Evolutionary conservation across 2,329 filamentous ascomycete species (phyloP).

Genomic region (Fusarium tanahbumbuense): DNA sequence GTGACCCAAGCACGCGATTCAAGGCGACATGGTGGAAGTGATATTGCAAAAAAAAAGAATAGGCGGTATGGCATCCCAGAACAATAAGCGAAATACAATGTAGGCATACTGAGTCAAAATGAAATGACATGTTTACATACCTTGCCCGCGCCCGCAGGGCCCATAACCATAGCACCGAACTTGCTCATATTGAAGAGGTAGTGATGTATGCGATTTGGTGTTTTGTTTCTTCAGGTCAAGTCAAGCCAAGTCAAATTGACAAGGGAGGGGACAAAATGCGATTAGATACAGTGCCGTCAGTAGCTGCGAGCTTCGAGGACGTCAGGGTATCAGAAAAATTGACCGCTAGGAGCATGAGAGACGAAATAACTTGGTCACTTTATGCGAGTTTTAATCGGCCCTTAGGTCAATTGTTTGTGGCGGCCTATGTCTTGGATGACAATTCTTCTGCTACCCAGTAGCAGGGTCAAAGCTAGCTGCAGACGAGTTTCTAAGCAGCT

Average conservation of each 20-base stretch:
- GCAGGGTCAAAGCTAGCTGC: slow-evolving; percentile 19
- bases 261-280: slow-evolving; percentile 20
- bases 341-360: not conserved
- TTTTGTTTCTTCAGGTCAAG: slow-evolving; percentile 13
- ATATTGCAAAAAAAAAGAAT: slow-evolving; percentile 22
- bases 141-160: slow-evolving; percentile 95
- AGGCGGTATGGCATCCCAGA: slow-evolving; percentile 5
- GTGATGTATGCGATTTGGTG: slow-evolving; percentile 25
- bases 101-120: slow-evolving; percentile 16
- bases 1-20: slow-evolving; percentile 36
- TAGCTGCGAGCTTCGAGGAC: slow-evolving; percentile 13
- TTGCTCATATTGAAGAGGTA: slow-evolving; percentile 77
- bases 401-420: not conserved
- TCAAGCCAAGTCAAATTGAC: slow-evolving; percentile 7
- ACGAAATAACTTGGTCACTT: not conserved
- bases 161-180: slow-evolving; percentile 95
- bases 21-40: slow-evolving; percentile 18
- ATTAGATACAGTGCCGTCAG: slow-evolving; percentile 6
- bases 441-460: not conserved
- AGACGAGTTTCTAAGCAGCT: slow-evolving; percentile 29
- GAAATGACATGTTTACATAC: slow-evolving; percentile 55
- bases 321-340: not conserved
- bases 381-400: not conserved
- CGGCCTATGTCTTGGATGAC: not conserved
- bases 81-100: slow-evolving; percentile 13